Base-by-base conservation (phyloP, 1,284 basidiomycete species). In the Leccinum griseonigrum region DNA sequence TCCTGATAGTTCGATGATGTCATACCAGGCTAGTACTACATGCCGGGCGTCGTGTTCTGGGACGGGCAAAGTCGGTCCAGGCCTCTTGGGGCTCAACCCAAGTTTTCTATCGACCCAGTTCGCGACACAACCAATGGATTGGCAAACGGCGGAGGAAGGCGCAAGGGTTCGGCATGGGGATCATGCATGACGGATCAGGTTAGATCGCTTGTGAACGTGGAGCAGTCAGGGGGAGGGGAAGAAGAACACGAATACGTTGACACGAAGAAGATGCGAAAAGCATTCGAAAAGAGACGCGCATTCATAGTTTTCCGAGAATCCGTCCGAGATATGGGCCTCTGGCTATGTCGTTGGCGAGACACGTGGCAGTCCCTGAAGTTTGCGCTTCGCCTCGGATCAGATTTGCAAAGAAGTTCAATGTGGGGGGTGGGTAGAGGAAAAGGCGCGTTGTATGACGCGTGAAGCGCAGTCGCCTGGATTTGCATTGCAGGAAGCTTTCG, bases 361-460 rank as follows among this genome's bases (percentile, higher is more conserved):
- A 50, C 48, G 40, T 43, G n/a, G n/a, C 40, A 43, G 13, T 18
- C n/a, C 40, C n/a, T 43, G 40, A 11, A 13, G 48, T 4, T 50
- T 50, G 31, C 40, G 26, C 18, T 58, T 68, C 54, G 34, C 69
- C 67, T 65, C 67, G 65, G 62, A 71, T 67, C 67, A 66, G 63
- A 68, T 69, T 68, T 63, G 58, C 67, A 34, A 58, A 59, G 51
- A 14, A 40, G 46, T 48, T 11, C 18, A 46, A 18, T 48, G 46
- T 40, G 38, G 38, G 9, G 16, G 40, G 40, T 43, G 40, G 40
- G 40, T 11, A 18, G n/a, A 43, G 3, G 18, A 51, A 55, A 48
- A 28, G 22, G 31, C 31, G 57, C 1, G n/a, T 6, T 22, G 48
- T 36, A 51, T 16, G 34, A 50, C 46, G 2, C 11, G 34, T 32